Evolutionary conservation across 257 asterid species (phyloP), one percentile per base, ranked within the genome.

Genomic region (Capsicum baccatum): DNA sequence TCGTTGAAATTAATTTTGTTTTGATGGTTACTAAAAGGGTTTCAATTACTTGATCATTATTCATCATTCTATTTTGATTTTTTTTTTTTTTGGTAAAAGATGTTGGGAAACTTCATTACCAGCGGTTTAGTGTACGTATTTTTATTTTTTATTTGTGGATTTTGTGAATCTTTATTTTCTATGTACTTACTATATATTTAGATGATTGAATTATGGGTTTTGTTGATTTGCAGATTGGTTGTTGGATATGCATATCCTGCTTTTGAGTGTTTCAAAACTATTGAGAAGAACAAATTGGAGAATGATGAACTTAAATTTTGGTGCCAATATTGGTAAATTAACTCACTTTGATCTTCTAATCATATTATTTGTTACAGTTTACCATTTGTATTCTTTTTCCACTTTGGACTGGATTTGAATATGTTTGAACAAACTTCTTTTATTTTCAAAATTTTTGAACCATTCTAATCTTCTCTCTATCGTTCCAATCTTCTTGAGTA

Each of bases 221-320:
- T 37, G 67, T 83, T 58, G 83, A 55, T 35, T 59, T 80, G 62
- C 92, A 95, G 99, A 84, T 86, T 95, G 92, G 90, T 90, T 84
- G 92, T 95, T 26, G 99, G 99, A 81, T 95, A 95, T 86, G 99
- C 93, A 1, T 95, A 95, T 70, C 98, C 98, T 81, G 97, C 98
- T 15, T 93, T 95, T 89, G 97, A 92, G 74, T 95, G 99, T 59
- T 95, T 92, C 88, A 95, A 94, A 86, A 89, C 94, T 2, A 84
- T 95, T 66, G 99, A 95, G 90, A 95, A 91, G 87, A 92, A 93
- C 87, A 90, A 89, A 88, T 97, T 94, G 9, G 91, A 88, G 71
- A 90, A 92, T 62, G 90, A 91, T 21, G 95, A 95, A 71, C 94
- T 95, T 83, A 83, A 97, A 6, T 95, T 92, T 79, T 95, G 99